These are phyloP conservation scores for Lagenidium giganteum DNA, from an alignment of 352 stramenopile genomes.

Conservation along the genomic window DNA sequence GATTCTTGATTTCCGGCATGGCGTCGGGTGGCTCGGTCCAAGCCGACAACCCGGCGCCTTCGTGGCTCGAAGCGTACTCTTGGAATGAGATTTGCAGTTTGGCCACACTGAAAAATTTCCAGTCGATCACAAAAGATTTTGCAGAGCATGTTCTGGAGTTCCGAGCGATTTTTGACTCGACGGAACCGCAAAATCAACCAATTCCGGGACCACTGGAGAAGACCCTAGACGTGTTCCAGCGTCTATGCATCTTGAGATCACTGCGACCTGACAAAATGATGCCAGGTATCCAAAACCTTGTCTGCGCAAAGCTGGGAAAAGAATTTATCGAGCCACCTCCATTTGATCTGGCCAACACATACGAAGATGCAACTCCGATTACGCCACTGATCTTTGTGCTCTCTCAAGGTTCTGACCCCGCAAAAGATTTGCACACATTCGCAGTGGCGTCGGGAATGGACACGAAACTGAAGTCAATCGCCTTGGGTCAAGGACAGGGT, in stretches of 20 bases:
- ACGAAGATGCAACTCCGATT: constrained; percentile 82
- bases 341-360: constrained; percentile 89
- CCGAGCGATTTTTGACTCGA: constrained; percentile 75
- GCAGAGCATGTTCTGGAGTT: constrained; percentile 44
- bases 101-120: constrained; percentile 63
- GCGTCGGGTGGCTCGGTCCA: constrained; percentile 26
- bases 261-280: constrained; percentile 83
- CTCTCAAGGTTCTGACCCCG: constrained; percentile 91
- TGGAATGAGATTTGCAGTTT: constrained; percentile 78
- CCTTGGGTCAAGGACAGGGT: constrained; percentile 91
- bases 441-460: constrained; percentile 82
- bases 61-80: constrained; percentile 70
- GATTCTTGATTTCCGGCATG: constrained; percentile 89
- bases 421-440: constrained; percentile 91
- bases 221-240: constrained; percentile 78
- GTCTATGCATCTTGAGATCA: constrained; percentile 72
- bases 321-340: constrained; percentile 90
- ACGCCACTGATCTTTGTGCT: constrained; percentile 94
- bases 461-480: constrained; percentile 90
- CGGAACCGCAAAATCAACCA: constrained; percentile 68
- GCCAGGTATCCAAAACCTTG: constrained; percentile 87
- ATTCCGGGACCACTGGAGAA: constrained; percentile 54
- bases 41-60: constrained; percentile 38
- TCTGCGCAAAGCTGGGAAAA: constrained; percentile 78
- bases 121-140: constrained; percentile 43